Evolutionary conservation across 345 rosid species (phyloP).

Genomic region (Gossypium mustelinum): DNA sequence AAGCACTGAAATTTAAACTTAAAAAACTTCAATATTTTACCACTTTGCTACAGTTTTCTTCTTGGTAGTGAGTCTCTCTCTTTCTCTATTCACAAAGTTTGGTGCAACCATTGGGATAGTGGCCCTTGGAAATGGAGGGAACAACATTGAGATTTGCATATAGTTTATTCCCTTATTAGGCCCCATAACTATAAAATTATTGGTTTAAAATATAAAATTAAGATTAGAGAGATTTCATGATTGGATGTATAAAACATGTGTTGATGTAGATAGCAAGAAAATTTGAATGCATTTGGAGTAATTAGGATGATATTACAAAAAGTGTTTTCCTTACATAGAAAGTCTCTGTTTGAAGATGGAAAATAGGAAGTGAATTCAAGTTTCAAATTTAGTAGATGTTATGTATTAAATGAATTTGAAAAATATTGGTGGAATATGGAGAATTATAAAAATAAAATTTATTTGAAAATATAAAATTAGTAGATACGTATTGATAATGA

Average conservation of each 20-base stretch:
- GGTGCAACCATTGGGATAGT: conserved; percentile 41
- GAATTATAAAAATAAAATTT: no score
- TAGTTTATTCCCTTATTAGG: conserved; percentile 9
- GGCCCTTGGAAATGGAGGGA: conserved; percentile 26
- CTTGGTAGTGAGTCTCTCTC: conserved; percentile 26
- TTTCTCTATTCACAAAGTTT: conserved; percentile 25
- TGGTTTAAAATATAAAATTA: not conserved
- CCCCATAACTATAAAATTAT: not conserved
- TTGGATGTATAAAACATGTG: not conserved
- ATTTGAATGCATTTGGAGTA: not conserved
- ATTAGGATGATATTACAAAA: not conserved
- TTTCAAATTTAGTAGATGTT: no score
- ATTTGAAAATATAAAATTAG: no score
- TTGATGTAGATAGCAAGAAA: not conserved
- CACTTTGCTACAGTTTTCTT: not conserved
- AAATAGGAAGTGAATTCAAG: no score
- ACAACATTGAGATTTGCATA: conserved; percentile 47
- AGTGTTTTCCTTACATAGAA: not conserved
- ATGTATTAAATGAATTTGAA: no score
- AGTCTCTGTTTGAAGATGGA: no score
- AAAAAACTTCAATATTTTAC: conserved; percentile 22
- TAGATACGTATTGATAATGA: no score
- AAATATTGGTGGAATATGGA: no score
- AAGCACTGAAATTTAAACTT: conserved; percentile 42
- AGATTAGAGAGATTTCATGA: not conserved